phyloP scores from a whole-genome alignment of 1,284 basidiomycete species.

The Cryptococcus sp. region DNA sequence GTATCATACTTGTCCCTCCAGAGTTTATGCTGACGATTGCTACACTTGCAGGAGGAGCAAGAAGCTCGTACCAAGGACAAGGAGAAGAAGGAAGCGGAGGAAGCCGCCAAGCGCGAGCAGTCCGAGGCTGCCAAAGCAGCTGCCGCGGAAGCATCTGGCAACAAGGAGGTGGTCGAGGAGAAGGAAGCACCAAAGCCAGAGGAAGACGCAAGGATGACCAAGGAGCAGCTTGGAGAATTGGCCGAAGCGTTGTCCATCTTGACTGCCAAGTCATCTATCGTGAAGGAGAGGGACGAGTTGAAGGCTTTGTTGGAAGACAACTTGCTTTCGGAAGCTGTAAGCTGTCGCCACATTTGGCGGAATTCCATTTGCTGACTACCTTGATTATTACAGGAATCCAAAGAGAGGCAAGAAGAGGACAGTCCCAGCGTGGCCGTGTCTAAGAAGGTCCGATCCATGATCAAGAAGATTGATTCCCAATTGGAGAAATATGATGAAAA shows the following conservation, averaged over 20 bases:
- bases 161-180: slow-evolving; percentile 63
- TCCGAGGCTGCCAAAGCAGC: slow-evolving; percentile 73
- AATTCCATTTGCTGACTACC: neutral
- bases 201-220: slow-evolving; percentile 88
- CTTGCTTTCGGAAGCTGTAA: slow-evolving; percentile 77
- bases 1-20: neutral
- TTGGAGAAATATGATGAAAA: slow-evolving; percentile 87
- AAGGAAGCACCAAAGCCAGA: slow-evolving; percentile 43
- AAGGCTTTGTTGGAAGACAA: slow-evolving; percentile 89
- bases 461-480: slow-evolving; percentile 93
- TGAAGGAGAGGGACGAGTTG: slow-evolving; percentile 93
- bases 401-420: slow-evolving; percentile 51
- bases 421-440: slow-evolving; percentile 62
- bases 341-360: slow-evolving; percentile 10
- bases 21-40: neutral
- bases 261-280: slow-evolving; percentile 92
- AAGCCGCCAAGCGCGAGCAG: slow-evolving; percentile 59
- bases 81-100: slow-evolving; percentile 66
- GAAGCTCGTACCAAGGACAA: slow-evolving; percentile 82
- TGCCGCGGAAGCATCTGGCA: slow-evolving; percentile 65
- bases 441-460: slow-evolving; percentile 92
- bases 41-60: slow-evolving; percentile 68
- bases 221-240: slow-evolving; percentile 92
- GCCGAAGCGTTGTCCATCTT: slow-evolving; percentile 88
- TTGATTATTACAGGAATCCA: slow-evolving; percentile 45